phyloP scores from a whole-genome alignment of 2,329 filamentous ascomycete species.

The Triangularia setosa region DNA sequence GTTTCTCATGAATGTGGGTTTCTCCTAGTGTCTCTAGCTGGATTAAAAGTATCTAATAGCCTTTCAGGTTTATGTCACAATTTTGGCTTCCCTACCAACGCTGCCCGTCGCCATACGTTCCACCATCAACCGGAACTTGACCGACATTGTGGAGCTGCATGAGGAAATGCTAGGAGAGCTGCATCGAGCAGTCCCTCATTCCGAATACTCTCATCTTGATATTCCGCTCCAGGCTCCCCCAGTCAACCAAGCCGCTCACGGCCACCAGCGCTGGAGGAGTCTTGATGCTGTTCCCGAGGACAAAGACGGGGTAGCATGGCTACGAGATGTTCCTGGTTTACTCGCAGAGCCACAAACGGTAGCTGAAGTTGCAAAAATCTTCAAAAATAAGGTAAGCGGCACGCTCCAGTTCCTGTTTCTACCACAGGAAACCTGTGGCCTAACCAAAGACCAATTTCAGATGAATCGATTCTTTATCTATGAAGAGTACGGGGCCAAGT shows the following conservation, averaged over 20 bases:
- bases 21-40: not conserved
- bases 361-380: slow-evolving; percentile 58
- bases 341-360: slow-evolving; percentile 56
- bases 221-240: slow-evolving; percentile 20
- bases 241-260: slow-evolving; percentile 21
- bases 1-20: slow-evolving; percentile 75
- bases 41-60: slow-evolving; percentile 19
- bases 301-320: slow-evolving; percentile 36
- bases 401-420: not conserved
- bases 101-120: slow-evolving; percentile 61
- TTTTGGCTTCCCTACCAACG: slow-evolving; percentile 67
- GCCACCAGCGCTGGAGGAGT: slow-evolving; percentile 47
- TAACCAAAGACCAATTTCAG: slow-evolving; percentile 41
- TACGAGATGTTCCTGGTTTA: slow-evolving; percentile 48
- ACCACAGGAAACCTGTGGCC: not conserved
- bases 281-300: slow-evolving; percentile 44
- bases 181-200: slow-evolving; percentile 65
- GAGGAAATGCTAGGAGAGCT: slow-evolving; percentile 75
- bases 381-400: slow-evolving; percentile 51
- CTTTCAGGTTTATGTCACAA: slow-evolving; percentile 65
- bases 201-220: slow-evolving; percentile 54
- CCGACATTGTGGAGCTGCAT: slow-evolving; percentile 77
- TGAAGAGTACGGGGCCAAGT: slow-evolving; percentile 87
- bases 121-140: slow-evolving; percentile 74
- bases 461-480: slow-evolving; percentile 81